phyloP scores from a whole-genome alignment of 306 rosid species.

The Oemleria cerasiformis region DNA sequence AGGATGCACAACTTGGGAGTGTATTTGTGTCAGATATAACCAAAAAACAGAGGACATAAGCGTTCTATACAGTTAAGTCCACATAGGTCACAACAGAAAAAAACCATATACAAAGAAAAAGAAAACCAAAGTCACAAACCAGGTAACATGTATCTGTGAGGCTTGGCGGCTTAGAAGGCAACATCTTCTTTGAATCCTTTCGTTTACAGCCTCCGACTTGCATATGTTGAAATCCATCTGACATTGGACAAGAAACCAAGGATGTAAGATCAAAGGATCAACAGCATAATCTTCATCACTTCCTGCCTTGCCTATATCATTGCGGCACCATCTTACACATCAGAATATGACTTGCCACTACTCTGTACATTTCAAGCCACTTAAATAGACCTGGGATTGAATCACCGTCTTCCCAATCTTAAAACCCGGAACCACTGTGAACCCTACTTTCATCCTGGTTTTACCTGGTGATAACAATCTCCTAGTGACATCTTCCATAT shows the following conservation, averaged over 20 bases:
- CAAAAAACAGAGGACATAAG: conserved; percentile 20
- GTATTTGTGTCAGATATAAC: conserved; percentile 43
- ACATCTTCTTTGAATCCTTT: conserved; percentile 11
- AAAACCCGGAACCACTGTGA: conserved; percentile 92
- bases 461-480: conserved; percentile 48
- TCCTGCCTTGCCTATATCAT: conserved; percentile 14
- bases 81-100: conserved; percentile 31
- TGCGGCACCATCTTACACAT: conserved; percentile 18
- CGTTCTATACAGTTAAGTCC: conserved; percentile 52
- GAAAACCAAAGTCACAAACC: conserved; percentile 44
- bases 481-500: conserved; percentile 86
- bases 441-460: conserved; percentile 71
- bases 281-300: conserved; percentile 13
- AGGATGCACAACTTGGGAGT: conserved; percentile 41
- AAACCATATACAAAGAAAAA: conserved; percentile 35
- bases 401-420: conserved; percentile 64
- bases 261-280: conserved; percentile 14
- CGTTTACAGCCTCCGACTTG: conserved; percentile 3
- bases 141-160: conserved; percentile 26
- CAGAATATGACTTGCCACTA: conserved; percentile 22
- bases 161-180: conserved; percentile 25
- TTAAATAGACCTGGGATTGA: conserved; percentile 82
- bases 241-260: conserved; percentile 8
- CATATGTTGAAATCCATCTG: conserved; percentile 18
- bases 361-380: conserved; percentile 42